phyloP scores from a whole-genome alignment of 371 early-diverging fungal genomes.

The Mucor circinelloides region DNA sequence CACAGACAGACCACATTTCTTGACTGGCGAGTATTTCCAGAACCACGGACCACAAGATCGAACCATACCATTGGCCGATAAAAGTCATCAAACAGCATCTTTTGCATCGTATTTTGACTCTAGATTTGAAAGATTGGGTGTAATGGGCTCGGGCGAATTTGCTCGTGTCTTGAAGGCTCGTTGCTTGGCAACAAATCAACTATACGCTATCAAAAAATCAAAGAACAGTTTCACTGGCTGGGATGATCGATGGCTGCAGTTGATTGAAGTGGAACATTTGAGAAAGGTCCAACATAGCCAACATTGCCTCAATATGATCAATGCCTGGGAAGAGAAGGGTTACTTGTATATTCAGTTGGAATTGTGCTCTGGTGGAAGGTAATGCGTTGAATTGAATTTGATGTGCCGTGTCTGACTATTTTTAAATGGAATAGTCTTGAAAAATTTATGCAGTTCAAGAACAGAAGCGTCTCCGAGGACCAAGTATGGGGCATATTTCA shows the following conservation, averaged over 20 bases:
- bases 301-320: constrained; percentile 68
- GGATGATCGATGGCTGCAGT: constrained; percentile 69
- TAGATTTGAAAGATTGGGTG: constrained; percentile 25
- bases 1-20: constrained; percentile 34
- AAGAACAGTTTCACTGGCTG: constrained; percentile 69
- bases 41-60: constrained; percentile 16
- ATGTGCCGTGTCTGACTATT: background rate
- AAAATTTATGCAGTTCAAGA: constrained; percentile 24
- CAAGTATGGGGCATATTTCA: constrained; percentile 79
- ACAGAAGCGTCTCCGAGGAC: constrained; percentile 58
- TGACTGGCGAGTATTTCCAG: constrained; percentile 39
- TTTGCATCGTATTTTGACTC: constrained; percentile 34
- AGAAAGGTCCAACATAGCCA: constrained; percentile 61
- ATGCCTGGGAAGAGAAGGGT: constrained; percentile 94
- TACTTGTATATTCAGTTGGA: constrained; percentile 88
- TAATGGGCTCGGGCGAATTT: constrained; percentile 79
- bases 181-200: constrained; percentile 53
- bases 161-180: constrained; percentile 77
- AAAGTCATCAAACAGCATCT: background rate
- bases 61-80: constrained; percentile 2
- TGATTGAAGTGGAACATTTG: constrained; percentile 84
- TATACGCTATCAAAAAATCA: constrained; percentile 82
- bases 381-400: constrained; percentile 1
- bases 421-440: constrained; percentile 20
- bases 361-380: constrained; percentile 81